Conservation (phyloP, 2,329 filamentous ascomycete genomes). For the Cercospora beticola region DNA sequence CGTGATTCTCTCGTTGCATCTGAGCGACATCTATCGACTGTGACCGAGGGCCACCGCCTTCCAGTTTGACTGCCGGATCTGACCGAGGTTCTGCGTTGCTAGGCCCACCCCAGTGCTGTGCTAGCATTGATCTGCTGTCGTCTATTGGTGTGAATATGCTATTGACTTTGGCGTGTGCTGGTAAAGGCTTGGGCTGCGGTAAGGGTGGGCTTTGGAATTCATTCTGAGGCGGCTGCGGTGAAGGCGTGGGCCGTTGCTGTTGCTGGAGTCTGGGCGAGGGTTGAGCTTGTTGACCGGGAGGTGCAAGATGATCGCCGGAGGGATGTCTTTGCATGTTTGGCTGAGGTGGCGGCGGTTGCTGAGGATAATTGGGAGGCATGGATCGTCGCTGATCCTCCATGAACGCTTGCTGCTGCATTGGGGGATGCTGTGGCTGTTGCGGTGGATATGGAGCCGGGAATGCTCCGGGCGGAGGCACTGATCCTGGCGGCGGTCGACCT, state of each 20-base stretch:
- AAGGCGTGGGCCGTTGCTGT: constrained; percentile 40
- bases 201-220: constrained; percentile 54
- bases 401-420: constrained; percentile 68
- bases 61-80: constrained; percentile 47
- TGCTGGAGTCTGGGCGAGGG: constrained; percentile 34
- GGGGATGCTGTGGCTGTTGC: constrained; percentile 37
- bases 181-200: constrained; percentile 64
- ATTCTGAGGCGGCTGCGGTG: constrained; percentile 53
- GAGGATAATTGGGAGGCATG: constrained; percentile 67
- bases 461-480: constrained; percentile 25
- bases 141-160: constrained; percentile 98
- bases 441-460: constrained; percentile 35
- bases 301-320: constrained; percentile 32
- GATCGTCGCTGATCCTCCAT: constrained; percentile 74
- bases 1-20: constrained; percentile 51
- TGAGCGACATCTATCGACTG: constrained; percentile 65
- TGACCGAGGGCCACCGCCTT: constrained; percentile 51
- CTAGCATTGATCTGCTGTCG: constrained; percentile 82
- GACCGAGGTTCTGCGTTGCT: constrained; percentile 50
- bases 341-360: constrained; percentile 53
- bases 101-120: constrained; percentile 68
- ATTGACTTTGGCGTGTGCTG: constrained; percentile 64
- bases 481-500: constrained; percentile 34
- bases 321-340: constrained; percentile 49
- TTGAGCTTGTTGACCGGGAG: constrained; percentile 35